A percentile compares a stretch with the other conserved stretches of the same genome.
Conservation (phyloP, 371 early-diverging fungal genomes). For the Mortierella sp. region DNA sequence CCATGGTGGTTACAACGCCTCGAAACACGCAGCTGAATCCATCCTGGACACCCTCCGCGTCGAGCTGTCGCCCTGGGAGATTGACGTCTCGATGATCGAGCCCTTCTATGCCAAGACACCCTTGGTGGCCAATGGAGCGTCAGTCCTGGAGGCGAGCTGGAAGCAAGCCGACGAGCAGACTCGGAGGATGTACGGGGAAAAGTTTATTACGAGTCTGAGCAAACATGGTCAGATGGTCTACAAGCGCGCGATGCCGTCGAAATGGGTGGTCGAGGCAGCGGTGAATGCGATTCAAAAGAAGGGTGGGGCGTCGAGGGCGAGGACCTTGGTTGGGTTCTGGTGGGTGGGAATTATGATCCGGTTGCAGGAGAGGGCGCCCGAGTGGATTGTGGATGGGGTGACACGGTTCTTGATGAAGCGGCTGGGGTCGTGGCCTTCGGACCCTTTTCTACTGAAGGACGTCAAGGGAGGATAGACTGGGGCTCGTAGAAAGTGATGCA, state of each 20-base stretch:
- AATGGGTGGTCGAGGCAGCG: neutral
- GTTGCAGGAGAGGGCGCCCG: neutral
- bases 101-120: slow-evolving; percentile 54
- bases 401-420: too few relatives aligned
- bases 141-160: slow-evolving; percentile 21
- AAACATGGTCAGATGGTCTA: neutral
- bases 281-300: neutral
- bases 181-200: neutral
- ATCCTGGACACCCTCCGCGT: slow-evolving; percentile 59
- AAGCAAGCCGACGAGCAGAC: neutral
- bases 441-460: slow-evolving; percentile 51
- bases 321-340: neutral
- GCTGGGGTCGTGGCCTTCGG: too few relatives aligned
- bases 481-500: neutral
- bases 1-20: slow-evolving; percentile 56
- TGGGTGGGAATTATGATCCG: neutral
- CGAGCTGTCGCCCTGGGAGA: slow-evolving; percentile 61
- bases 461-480: slow-evolving; percentile 18
- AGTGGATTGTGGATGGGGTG: neutral
- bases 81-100: slow-evolving; percentile 59
- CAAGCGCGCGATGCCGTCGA: neutral
- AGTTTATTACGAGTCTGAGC: neutral
- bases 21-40: slow-evolving; percentile 60
- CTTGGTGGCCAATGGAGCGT: slow-evolving; percentile 22
- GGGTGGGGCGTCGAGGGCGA: neutral